These are phyloP conservation scores for Aristolochia fimbriata DNA, from an alignment of 164 flowering plant genomes.

Conservation along the genomic window DNA sequence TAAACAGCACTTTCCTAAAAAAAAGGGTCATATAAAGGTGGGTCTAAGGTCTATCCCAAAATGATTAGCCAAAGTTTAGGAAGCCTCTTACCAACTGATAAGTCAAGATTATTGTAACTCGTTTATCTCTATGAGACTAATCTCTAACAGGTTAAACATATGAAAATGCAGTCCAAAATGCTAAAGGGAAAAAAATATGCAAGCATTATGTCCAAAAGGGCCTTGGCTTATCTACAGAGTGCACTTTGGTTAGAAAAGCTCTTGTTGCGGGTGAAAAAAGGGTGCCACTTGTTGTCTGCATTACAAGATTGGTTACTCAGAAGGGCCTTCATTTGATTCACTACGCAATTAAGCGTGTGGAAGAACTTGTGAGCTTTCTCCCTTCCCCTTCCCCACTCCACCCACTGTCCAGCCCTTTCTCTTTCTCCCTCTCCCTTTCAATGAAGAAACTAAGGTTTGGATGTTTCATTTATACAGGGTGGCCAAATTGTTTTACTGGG, in stretches of 20 bases:
- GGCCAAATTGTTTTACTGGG: constrained; percentile 61
- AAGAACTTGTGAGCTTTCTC: constrained; percentile 41
- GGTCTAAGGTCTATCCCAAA: too few relatives aligned
- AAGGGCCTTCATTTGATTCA: constrained; percentile 68
- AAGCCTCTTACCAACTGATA: too few relatives aligned
- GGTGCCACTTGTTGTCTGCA: constrained; percentile 52
- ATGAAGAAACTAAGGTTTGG: background rate
- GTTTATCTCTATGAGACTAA: too few relatives aligned
- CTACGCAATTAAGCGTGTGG: constrained; percentile 38
- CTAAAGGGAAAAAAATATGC: constrained; percentile 45
- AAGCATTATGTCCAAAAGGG: constrained; percentile 56
- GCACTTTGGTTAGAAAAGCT: constrained; percentile 4
- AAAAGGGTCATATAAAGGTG: too few relatives aligned
- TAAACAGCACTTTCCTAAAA: too few relatives aligned
- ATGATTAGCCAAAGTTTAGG: too few relatives aligned
- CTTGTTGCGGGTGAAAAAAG: constrained; percentile 6
- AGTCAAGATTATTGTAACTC: too few relatives aligned
- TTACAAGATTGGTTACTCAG: constrained; percentile 59
- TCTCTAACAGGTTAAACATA: background rate
- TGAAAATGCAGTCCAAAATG: constrained; percentile 26
- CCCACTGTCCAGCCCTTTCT: background rate
- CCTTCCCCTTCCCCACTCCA: background rate
- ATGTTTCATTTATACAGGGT: constrained; percentile 21
- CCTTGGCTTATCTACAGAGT: constrained; percentile 36
- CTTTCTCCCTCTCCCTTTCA: background rate